Evolutionary conservation across 2,329 filamentous ascomycete genomes (phyloP).

Genomic region (Nothopassalora personata): DNA sequence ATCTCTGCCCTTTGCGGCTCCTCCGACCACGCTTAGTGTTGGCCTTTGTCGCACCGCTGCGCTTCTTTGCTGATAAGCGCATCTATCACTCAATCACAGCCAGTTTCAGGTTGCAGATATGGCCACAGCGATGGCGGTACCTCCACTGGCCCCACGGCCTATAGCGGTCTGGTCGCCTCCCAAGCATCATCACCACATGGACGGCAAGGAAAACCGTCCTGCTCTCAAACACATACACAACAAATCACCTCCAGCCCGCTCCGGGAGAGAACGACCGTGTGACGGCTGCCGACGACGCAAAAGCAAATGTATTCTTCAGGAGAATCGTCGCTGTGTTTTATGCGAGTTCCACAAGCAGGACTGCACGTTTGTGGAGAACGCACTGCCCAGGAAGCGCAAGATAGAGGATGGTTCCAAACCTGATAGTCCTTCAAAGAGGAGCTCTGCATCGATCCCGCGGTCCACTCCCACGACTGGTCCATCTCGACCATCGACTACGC

Average conservation of each 20-base stretch:
- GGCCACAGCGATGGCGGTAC: constrained; percentile 46
- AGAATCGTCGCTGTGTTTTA: constrained; percentile 65
- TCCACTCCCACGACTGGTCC: constrained; percentile 8
- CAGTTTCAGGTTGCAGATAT: constrained; percentile 28
- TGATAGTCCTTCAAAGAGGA: constrained; percentile 24
- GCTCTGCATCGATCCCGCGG: constrained; percentile 14
- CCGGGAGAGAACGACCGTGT: constrained; percentile 46
- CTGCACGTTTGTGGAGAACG: constrained; percentile 72
- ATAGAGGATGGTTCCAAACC: constrained; percentile 51
- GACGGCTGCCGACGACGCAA: constrained; percentile 70
- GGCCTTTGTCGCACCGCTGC: constrained; percentile 8
- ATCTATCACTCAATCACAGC: constrained; percentile 12
- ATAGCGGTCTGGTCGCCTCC: constrained; percentile 43
- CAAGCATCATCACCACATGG: constrained; percentile 30
- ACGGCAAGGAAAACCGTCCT: constrained; percentile 41
- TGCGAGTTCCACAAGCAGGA: constrained; percentile 62
- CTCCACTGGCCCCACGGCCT: constrained; percentile 42
- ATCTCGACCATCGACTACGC: constrained; percentile 3
- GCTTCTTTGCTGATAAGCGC: constrained; percentile 18
- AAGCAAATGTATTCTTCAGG: constrained; percentile 71
- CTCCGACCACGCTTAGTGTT: constrained; percentile 23
- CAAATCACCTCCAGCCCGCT: constrained; percentile 21
- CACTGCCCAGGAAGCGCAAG: constrained; percentile 74
- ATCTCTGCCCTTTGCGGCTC: constrained; percentile 29
- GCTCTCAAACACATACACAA: constrained; percentile 31